Conservation (phyloP, 805 yeast species). For the Candida adriatica region DNA sequence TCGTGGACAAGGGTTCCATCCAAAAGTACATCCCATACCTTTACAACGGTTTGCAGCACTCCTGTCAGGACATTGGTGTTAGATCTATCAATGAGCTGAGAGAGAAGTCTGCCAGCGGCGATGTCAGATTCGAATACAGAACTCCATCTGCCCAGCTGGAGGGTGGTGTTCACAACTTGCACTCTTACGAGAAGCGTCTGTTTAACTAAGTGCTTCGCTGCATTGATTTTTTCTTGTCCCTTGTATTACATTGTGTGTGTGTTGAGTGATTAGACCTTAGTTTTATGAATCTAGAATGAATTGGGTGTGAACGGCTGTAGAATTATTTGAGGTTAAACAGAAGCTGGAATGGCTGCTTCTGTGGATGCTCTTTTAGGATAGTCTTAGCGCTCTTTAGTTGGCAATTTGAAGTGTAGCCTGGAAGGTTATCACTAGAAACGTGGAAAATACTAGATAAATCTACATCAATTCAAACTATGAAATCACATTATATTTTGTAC, state of each 20-base stretch:
- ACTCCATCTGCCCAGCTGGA: conserved; percentile 98
- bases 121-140: conserved; percentile 91
- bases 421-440: too few relatives aligned
- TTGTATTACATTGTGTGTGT: background rate
- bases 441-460: too few relatives aligned
- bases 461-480: conserved; percentile 9
- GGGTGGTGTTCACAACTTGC: conserved; percentile 96
- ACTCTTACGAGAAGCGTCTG: conserved; percentile 95
- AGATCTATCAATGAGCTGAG: conserved; percentile 57
- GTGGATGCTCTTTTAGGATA: background rate
- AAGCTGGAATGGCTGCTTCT: too few relatives aligned
- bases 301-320: too few relatives aligned
- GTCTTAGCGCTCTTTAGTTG: too few relatives aligned
- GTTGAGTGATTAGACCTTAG: background rate
- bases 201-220: conserved; percentile 38
- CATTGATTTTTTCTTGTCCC: conserved; percentile 1
- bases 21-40: conserved; percentile 91
- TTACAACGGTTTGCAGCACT: conserved; percentile 93
- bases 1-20: conserved; percentile 93
- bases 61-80: conserved; percentile 97
- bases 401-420: background rate
- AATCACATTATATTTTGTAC: conserved; percentile 12
- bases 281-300: too few relatives aligned
- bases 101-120: conserved; percentile 54
- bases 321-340: too few relatives aligned